A percentile compares a stretch with the other conserved stretches of the same genome.
phyloP scores from a whole-genome alignment of 2,329 filamentous ascomycete genomes.

The Colletotrichum tofieldiae region DNA sequence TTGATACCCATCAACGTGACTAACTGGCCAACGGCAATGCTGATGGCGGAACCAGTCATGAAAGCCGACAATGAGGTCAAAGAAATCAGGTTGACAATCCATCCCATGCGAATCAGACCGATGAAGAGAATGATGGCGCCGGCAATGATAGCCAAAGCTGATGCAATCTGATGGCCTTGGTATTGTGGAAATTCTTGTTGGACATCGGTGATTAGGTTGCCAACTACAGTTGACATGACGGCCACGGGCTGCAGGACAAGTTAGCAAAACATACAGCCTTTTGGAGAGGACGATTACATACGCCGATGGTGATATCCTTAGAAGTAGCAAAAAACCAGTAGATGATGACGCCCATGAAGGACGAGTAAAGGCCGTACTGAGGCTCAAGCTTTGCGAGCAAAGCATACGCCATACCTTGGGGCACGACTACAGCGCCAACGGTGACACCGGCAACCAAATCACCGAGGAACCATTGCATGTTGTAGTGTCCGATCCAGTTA shows the following conservation, averaged over 20 bases:
- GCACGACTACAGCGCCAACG: slow-evolving; percentile 82
- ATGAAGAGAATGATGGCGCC: slow-evolving; percentile 85
- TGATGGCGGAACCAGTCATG: slow-evolving; percentile 96
- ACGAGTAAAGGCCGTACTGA: slow-evolving; percentile 92
- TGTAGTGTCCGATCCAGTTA: slow-evolving; percentile 92
- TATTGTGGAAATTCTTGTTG: slow-evolving; percentile 70
- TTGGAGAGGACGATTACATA: slow-evolving; percentile 62
- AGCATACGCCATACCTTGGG: slow-evolving; percentile 97
- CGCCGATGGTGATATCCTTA: slow-evolving; percentile 97
- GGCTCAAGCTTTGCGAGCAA: slow-evolving; percentile 83
- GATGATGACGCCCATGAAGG: slow-evolving; percentile 93
- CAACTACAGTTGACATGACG: slow-evolving; percentile 93
- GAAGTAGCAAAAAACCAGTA: slow-evolving; percentile 99
- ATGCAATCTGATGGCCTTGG: slow-evolving; percentile 79
- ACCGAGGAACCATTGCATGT: slow-evolving; percentile 88
- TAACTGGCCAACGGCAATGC: slow-evolving; percentile 88
- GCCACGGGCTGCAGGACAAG: slow-evolving; percentile 80
- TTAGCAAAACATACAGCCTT: slow-evolving; percentile 6
- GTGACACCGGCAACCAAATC: slow-evolving; percentile 85
- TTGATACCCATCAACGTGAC: slow-evolving; percentile 85
- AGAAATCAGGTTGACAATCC: slow-evolving; percentile 94
- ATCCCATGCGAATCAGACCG: slow-evolving; percentile 85
- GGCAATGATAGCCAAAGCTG: slow-evolving; percentile 82
- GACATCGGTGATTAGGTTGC: slow-evolving; percentile 82
- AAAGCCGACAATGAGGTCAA: slow-evolving; percentile 93